Conservation (phyloP, 129 eudicot species). For the Centaurea solstitialis region DNA sequence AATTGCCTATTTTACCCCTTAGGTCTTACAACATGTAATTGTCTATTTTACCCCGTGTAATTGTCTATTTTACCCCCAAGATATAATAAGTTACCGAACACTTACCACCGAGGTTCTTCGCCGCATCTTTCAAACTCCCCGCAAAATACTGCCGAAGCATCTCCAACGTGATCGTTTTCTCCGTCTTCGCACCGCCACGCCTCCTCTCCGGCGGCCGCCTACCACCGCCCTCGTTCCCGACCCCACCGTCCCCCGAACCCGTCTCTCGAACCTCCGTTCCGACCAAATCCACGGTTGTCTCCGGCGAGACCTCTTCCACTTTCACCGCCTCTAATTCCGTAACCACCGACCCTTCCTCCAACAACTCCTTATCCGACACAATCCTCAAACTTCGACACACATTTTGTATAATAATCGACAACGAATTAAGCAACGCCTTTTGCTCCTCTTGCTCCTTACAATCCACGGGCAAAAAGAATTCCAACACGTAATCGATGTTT, state of each 20-base stretch:
- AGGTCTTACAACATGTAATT: too few relatives aligned
- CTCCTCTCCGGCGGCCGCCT: slow-evolving; percentile 53
- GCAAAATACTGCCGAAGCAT: slow-evolving; percentile 93
- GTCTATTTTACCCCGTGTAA: too few relatives aligned
- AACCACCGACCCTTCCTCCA: slow-evolving; percentile 46
- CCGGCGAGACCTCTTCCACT: slow-evolving; percentile 36
- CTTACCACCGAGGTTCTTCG: slow-evolving; percentile 92
- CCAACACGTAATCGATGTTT: slow-evolving; percentile 77
- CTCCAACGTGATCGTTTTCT: slow-evolving; percentile 71
- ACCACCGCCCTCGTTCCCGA: slow-evolving; percentile 23
- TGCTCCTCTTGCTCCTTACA: slow-evolving; percentile 66
- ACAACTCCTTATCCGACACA: slow-evolving; percentile 70
- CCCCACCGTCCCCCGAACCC: slow-evolving; percentile 46
- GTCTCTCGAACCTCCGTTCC: slow-evolving; percentile 31
- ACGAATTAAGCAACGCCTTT: slow-evolving; percentile 54
- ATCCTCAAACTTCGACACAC: slow-evolving; percentile 65
- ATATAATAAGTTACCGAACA: background rate
- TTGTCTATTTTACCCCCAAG: too few relatives aligned
- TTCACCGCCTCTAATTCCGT: slow-evolving; percentile 17
- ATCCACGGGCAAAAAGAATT: slow-evolving; percentile 73
- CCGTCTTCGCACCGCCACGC: slow-evolving; percentile 59
- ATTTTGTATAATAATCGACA: slow-evolving; percentile 66
- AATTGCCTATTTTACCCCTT: background rate
- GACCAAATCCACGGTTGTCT: slow-evolving; percentile 17
- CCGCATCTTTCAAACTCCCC: slow-evolving; percentile 96